phyloP scores from a whole-genome alignment of 768 basidiomycete species.

The Lyophyllum shimeji region DNA sequence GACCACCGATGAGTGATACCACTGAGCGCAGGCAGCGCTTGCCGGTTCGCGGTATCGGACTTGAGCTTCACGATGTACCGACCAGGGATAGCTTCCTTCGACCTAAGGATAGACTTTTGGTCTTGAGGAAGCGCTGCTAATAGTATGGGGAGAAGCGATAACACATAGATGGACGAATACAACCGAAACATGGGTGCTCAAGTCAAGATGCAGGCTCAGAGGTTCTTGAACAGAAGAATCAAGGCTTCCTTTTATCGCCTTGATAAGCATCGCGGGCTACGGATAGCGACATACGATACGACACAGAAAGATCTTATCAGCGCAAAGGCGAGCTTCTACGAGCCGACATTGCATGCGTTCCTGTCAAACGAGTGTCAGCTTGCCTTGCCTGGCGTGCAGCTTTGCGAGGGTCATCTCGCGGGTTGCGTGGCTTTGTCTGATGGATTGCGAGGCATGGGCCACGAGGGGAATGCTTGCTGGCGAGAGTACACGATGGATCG shows the following conservation, averaged over 20 bases:
- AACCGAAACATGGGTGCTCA: background rate
- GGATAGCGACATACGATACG: background rate
- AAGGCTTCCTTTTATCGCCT: background rate
- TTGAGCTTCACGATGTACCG: conserved; percentile 20
- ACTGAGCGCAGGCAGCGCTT: background rate
- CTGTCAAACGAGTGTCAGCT: background rate
- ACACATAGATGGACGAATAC: background rate
- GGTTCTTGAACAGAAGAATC: background rate
- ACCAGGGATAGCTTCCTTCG: conserved; percentile 6
- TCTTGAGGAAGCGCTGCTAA: background rate
- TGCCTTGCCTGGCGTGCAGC: background rate
- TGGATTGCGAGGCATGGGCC: background rate
- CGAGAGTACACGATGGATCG: background rate
- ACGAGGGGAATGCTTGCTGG: background rate
- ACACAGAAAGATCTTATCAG: background rate
- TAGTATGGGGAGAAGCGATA: background rate
- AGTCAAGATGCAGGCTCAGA: background rate
- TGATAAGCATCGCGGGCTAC: background rate
- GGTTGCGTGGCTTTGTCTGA: background rate
- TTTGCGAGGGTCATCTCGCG: background rate
- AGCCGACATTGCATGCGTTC: background rate
- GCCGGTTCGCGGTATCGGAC: background rate
- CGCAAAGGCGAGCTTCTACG: background rate
- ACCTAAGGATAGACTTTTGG: background rate
- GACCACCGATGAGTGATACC: conserved; percentile 6